phyloP scores from a whole-genome alignment of 1,139 yeast species.

The Zygoascus hellenicus region DNA sequence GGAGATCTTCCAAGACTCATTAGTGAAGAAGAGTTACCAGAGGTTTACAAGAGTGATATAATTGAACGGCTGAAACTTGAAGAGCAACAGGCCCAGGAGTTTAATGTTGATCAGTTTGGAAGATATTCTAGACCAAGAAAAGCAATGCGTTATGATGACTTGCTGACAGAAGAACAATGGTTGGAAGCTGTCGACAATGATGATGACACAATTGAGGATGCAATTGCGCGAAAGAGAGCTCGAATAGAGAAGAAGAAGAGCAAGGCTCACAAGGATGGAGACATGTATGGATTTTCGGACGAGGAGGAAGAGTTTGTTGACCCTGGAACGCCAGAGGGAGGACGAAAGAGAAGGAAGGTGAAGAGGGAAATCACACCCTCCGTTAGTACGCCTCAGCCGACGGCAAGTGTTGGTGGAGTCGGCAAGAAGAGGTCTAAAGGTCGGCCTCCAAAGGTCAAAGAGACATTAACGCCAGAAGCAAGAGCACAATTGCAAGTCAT shows the following conservation, averaged over 20 bases:
- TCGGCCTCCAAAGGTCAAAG: slow-evolving; percentile 11
- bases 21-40: slow-evolving; percentile 68
- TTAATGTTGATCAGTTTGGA: slow-evolving; percentile 44
- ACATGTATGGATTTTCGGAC: slow-evolving; percentile 7
- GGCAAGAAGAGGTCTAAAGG: slow-evolving; percentile 16
- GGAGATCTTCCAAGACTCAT: slow-evolving; percentile 44
- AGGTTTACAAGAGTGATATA: slow-evolving; percentile 65
- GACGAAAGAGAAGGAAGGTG: slow-evolving; percentile 18
- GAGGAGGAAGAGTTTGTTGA: slow-evolving; percentile 16
- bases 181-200: slow-evolving; percentile 64
- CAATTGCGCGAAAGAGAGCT: slow-evolving; percentile 57
- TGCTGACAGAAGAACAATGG: slow-evolving; percentile 95
- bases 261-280: slow-evolving; percentile 8
- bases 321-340: background rate
- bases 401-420: slow-evolving; percentile 10
- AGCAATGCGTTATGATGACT: slow-evolving; percentile 80
- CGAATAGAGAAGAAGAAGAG: slow-evolving; percentile 22
- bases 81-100: slow-evolving; percentile 27
- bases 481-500: slow-evolving; percentile 24
- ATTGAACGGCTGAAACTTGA: slow-evolving; percentile 31
- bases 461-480: slow-evolving; percentile 17
- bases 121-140: slow-evolving; percentile 81
- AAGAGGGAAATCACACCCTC: slow-evolving; percentile 11
- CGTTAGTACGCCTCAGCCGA: slow-evolving; percentile 11
- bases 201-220: slow-evolving; percentile 63